Conservation (phyloP, 768 basidiomycete species). For the Xerocomus potaroensis region DNA sequence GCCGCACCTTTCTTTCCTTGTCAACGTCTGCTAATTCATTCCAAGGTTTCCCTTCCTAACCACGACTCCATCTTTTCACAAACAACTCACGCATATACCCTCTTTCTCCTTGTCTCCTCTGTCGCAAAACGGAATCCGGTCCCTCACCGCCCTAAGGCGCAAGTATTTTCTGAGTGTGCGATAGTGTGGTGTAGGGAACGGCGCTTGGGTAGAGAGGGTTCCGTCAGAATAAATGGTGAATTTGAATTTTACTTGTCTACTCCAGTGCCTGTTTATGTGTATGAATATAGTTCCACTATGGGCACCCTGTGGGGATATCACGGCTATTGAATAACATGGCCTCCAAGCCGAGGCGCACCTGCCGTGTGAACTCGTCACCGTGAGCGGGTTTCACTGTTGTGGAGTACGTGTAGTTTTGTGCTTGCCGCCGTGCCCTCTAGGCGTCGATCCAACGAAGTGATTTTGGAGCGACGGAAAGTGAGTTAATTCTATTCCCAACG, state of each 20-base stretch:
- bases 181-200: conserved; percentile 43
- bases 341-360: conserved; percentile 68
- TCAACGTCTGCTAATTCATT: not conserved
- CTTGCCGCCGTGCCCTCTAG: too few relatives aligned
- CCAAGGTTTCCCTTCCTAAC: conserved; percentile 28
- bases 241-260: not conserved
- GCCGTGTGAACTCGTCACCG: conserved; percentile 64
- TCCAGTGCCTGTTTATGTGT: not conserved
- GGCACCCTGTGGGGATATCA: conserved; percentile 48
- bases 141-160: conserved; percentile 69
- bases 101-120: conserved; percentile 60
- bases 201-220: conserved; percentile 30
- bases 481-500: conserved; percentile 9
- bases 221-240: conserved; percentile 14
- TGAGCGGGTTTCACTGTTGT: conserved; percentile 28
- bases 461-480: conserved; percentile 55
- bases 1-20: conserved; percentile 18
- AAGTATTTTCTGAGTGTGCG: conserved; percentile 65
- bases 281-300: conserved; percentile 46
- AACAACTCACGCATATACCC: conserved; percentile 62
- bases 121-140: conserved; percentile 68
- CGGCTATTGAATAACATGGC: conserved; percentile 44
- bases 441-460: conserved; percentile 65
- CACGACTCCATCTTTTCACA: conserved; percentile 49
- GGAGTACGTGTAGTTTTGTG: too few relatives aligned